Base-by-base conservation (phyloP, 148 eudicot species). In the Bassia scoparia region DNA sequence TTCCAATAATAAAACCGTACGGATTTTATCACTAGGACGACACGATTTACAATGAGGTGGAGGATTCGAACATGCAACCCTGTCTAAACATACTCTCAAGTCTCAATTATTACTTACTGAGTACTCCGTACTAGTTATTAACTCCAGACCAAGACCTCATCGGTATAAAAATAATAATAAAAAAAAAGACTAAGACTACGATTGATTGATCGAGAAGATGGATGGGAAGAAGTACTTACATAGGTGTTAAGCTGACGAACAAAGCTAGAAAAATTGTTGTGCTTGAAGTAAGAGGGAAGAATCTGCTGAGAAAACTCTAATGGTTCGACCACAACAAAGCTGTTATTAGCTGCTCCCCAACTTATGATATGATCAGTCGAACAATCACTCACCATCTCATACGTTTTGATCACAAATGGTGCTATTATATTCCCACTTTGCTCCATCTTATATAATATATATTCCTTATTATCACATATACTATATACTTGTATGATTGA, bases 221-320 rank as follows among this genome's bases (percentile, higher is more conserved):
- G 12, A 52, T 23, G 1, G 10, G 68, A 33, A 24, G n/a, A 30
- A 13, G n/a, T 13, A 79, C 94, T 76, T 74, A 92, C 97, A 77
- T 92, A 92, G 23, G 97, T 89, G 64, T 89, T 92, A 83, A 92
- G 92, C 43, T 92, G 97, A 24, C 96, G 97, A 75, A 92, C 86
- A 67, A 92, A 92, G 81, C 97, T 92, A 5, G 97, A 92, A 87
- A 92, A 92, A 69, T 92, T 92, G 77, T 81, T 84, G 75, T 92
- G 97, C 79, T 92, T 92, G 88, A 92, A 92, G 76, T 72, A 83
- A 11, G 79, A 74, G 2, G 97, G 89, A 41, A 92, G 83, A 29
- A 89, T 61, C 9, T 72, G 29, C 18, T 81, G 87, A 0, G 97
- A 85, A 82, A 92, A 92, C 58, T 81, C 88, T 5, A 88, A 74